Base-by-base conservation (phyloP, 2,329 filamentous ascomycete species). In the Plectosphaerella cucumerina region DNA sequence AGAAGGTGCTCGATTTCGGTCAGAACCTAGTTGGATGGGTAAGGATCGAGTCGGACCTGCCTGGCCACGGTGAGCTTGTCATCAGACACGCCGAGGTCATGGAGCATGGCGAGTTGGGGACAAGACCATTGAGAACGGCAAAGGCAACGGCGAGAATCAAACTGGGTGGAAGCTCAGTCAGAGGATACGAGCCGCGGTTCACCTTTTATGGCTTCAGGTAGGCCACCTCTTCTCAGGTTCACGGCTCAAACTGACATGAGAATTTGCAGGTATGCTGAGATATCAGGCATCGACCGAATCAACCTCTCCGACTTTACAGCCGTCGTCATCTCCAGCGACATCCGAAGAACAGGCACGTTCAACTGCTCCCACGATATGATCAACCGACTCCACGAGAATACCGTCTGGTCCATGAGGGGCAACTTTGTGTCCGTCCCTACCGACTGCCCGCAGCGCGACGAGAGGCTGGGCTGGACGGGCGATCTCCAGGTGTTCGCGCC, bases 81-180 rank as follows among this genome's bases (percentile, higher is more conserved):
- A 63, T 84, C 17, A 62, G 61, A 0, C 80, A 83, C 57, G 74
- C 79, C 1, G 81, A 84, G 59, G 79, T 80, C n/a, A 65, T 84
- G 3, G 77, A 83, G 53, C 51, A 74, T 51, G 63, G 70, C 45
- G 66, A 77, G 66, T 57, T 77, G 42, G 60, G 64, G 1, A 68
- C 61, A 0, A 58, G 61, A 2, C 73, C 78, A 0, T 62, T 82
- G 0, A 66, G 77, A 3, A 44, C 49, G 3, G 75, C 76, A 9
- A 70, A 71, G 45, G 67, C 66, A 1, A 66, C 59, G 0, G 75
- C 81, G 46, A 67, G 56, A 0, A 47, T 76, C 18, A 64, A 70
- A 15, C 59, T 61, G 31, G 61, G 60, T 11, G 56, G 58, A 8
- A 43, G 46, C 3, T 39, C 44, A 12, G 57, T 33, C 11, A 63